Evolutionary conservation across 176 grass and related monocot species (phyloP).

Genomic region (Poa pratensis): DNA sequence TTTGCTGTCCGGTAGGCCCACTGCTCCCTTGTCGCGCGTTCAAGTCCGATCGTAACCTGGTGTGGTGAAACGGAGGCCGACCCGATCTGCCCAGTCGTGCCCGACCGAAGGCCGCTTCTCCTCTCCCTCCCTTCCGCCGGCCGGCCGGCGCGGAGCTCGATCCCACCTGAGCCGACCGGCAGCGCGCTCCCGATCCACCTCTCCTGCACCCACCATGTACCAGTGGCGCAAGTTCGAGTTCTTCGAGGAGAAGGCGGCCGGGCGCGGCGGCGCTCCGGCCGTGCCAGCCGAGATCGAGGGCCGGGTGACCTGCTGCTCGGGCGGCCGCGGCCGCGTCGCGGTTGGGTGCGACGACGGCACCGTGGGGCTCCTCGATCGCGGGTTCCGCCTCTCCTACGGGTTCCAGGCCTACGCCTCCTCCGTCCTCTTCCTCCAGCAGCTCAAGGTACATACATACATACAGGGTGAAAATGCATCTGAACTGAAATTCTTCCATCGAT

Average conservation of each 20-base stretch:
- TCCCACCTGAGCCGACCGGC: not conserved
- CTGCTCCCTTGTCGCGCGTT: not conserved
- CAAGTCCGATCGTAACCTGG: not conserved
- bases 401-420: conserved; percentile 76
- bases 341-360: conserved; percentile 85
- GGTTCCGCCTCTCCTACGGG: conserved; percentile 65
- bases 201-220: conserved; percentile 54
- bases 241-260: conserved; percentile 85
- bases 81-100: not conserved
- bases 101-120: not conserved
- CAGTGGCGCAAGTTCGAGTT: conserved; percentile 97
- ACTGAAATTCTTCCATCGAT: not conserved
- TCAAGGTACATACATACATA: conserved; percentile 65
- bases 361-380: conserved; percentile 76
- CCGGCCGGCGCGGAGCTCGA: conserved; percentile 29
- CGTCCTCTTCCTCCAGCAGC: conserved; percentile 89
- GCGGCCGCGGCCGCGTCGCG: conserved; percentile 74
- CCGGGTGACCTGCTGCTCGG: conserved; percentile 73
- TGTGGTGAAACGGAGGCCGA: no score
- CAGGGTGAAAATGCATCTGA: conserved; percentile 18
- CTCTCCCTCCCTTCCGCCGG: not conserved
- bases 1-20: no score
- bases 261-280: conserved; percentile 45
- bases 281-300: conserved; percentile 75
- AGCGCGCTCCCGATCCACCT: conserved; percentile 22